Base-by-base conservation (phyloP, 2,329 filamentous ascomycete genomes). In the Amauroascus verrucosus region DNA sequence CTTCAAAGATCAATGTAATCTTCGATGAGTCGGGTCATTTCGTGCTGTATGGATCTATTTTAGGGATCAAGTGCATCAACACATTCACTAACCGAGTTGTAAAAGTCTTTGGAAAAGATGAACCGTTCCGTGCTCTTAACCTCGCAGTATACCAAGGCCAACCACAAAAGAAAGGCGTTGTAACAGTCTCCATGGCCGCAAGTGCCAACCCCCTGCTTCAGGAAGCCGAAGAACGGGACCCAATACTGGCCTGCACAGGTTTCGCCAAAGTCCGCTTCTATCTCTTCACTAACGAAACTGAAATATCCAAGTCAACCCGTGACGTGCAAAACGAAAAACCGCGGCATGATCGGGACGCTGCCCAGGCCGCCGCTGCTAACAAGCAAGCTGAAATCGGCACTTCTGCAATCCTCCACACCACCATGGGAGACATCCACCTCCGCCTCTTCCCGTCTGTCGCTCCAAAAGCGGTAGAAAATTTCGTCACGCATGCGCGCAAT, bases 11-110 rank as follows among this genome's bases (percentile, higher is more conserved):
- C 58, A 97, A 95, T 65, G 82, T 97, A 57, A 82, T 90, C 33
- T 98, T 97, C 66, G 93, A 98, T 67, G 93, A 98, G 71, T 95
- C 90, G 1, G 87, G 90, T 3, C 83, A 98, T 67, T 98, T 98
- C 68, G 82, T 98, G 58, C 75, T 96, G 33, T 98, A 96, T 64
- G 93, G 93, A 32, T 95, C 90, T 9, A 84, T 98, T 61, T 74
- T 91, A 40, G 93, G 94, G 20, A 81, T 91, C 64, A 98, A 98
- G 71, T 90, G 97, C 22, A 79, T 98, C 68, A 98, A 98, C 71
- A 96, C 88, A 0, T 84, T 90, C 64, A 95, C 93, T 14, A 97
- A 98, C 70, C 82, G 88, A 56, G 83, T 96, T 1, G 85, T 96
- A 57, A 90, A 89, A 66, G 80, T 93, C 1, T 97, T 91, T 69